Conservation (phyloP, 257 asterid genomes). For the Leonotis leonurus region DNA sequence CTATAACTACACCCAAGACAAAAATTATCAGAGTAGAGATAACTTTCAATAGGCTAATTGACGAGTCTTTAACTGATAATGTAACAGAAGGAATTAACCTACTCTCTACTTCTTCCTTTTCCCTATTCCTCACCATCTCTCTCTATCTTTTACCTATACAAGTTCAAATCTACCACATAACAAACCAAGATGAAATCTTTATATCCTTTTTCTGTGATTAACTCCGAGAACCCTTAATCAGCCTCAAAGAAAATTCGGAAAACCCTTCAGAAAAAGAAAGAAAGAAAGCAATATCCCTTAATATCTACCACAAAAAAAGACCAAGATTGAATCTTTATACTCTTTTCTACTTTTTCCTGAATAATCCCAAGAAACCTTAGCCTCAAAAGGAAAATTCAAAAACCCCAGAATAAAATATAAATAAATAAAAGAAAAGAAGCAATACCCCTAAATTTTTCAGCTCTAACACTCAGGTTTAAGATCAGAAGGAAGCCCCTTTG, state of each 20-base stretch:
- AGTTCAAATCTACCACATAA: slow-evolving; percentile 7
- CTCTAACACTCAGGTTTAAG: slow-evolving; percentile 1
- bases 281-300: not conserved
- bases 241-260: slow-evolving; percentile 7
- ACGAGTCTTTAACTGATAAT: slow-evolving; percentile 42
- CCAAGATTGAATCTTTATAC: too few species aligned
- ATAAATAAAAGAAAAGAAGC: not conserved
- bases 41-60: slow-evolving; percentile 50
- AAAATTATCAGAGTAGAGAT: slow-evolving; percentile 54
- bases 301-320: too few species aligned
- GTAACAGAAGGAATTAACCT: slow-evolving; percentile 20
- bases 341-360: too few species aligned
- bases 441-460: not conserved
- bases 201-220: not conserved
- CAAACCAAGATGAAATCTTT: slow-evolving; percentile 16
- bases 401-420: slow-evolving; percentile 16
- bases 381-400: slow-evolving; percentile 1
- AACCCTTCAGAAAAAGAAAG: slow-evolving; percentile 14
- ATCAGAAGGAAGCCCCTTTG: slow-evolving; percentile 2
- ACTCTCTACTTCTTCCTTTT: slow-evolving; percentile 50
- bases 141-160: not conserved
- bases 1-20: slow-evolving; percentile 81
- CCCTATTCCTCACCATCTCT: slow-evolving; percentile 48
- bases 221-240: slow-evolving; percentile 11
- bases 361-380: too few species aligned